Conservation (phyloP, 73 alveolate species). For the Paramecium pentaurelia region DNA sequence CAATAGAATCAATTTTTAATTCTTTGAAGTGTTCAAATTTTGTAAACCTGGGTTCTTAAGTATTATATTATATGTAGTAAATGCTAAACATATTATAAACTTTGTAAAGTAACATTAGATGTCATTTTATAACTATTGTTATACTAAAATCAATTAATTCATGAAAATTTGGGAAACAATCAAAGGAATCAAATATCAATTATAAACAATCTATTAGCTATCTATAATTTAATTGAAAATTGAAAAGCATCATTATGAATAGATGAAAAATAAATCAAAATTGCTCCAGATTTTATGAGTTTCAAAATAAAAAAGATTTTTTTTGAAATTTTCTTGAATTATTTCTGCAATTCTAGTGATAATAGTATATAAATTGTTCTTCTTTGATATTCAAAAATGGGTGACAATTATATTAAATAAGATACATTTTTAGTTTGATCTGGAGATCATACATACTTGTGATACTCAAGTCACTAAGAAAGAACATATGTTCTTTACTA, state of each 20-base stretch:
- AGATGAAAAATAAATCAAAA: constrained; percentile 64
- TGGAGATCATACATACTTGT: neutral
- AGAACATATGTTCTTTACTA: neutral
- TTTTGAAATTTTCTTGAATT: constrained; percentile 50
- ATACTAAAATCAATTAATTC: constrained; percentile 50
- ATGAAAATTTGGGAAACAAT: constrained; percentile 60
- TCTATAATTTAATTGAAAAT: constrained; percentile 28
- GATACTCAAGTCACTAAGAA: constrained; percentile 29
- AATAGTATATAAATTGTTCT: constrained; percentile 32
- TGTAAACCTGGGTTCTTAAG: constrained; percentile 18
- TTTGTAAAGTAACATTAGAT: neutral
- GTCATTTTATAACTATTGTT: constrained; percentile 45
- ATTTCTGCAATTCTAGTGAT: constrained; percentile 64
- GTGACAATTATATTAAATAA: constrained; percentile 23
- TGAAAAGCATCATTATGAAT: constrained; percentile 64
- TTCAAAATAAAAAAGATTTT: constrained; percentile 59
- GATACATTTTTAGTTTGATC: neutral
- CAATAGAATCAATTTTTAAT: neutral
- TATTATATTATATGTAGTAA: constrained; percentile 19
- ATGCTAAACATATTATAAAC: constrained; percentile 8
- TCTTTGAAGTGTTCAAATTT: neutral
- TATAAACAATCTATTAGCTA: constrained; percentile 52
- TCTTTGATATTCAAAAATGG: constrained; percentile 2
- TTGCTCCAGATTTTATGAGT: constrained; percentile 61
- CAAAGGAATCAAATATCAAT: constrained; percentile 32